Evolutionary conservation across 192 early-diverging fungal genomes (phyloP).

Genomic region (Backusella psychrophila): DNA sequence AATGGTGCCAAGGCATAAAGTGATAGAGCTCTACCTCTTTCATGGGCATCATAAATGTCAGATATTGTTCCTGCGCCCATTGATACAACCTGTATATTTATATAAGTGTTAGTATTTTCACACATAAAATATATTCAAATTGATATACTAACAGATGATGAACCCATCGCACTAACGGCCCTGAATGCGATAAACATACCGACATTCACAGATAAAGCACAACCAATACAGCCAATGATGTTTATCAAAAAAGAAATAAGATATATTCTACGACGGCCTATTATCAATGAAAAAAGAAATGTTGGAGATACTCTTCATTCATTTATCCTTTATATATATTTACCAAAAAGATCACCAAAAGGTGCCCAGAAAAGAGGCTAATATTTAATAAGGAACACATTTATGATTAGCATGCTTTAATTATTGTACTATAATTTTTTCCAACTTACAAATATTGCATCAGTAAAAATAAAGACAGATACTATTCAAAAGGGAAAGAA

Average conservation of each 20-base stretch:
- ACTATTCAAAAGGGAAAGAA: constrained; percentile 12
- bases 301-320: background rate
- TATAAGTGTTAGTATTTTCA: background rate
- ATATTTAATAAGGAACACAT: background rate
- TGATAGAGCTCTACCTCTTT: constrained; percentile 36
- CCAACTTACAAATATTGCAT: constrained; percentile 25
- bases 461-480: constrained; percentile 28
- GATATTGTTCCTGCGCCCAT: constrained; percentile 36
- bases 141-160: constrained; percentile 16
- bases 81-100: constrained; percentile 19
- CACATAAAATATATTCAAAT: background rate
- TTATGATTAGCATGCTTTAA: background rate
- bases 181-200: constrained; percentile 26
- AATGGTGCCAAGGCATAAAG: constrained; percentile 22
- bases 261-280: constrained; percentile 31
- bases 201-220: constrained; percentile 30
- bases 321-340: background rate
- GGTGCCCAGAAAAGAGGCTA: constrained; percentile 28
- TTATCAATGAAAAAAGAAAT: background rate
- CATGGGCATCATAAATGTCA: constrained; percentile 28
- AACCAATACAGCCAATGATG: constrained; percentile 20
- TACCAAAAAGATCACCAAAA: constrained; percentile 26
- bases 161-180: constrained; percentile 27
- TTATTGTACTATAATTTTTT: background rate
- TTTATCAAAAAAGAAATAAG: constrained; percentile 27